A percentile compares a stretch with the other conserved stretches of the same genome.
Evolutionary conservation across 225 moss, liverwort and hornwort species (phyloP).

Genomic region (Straminergon stramineum): DNA sequence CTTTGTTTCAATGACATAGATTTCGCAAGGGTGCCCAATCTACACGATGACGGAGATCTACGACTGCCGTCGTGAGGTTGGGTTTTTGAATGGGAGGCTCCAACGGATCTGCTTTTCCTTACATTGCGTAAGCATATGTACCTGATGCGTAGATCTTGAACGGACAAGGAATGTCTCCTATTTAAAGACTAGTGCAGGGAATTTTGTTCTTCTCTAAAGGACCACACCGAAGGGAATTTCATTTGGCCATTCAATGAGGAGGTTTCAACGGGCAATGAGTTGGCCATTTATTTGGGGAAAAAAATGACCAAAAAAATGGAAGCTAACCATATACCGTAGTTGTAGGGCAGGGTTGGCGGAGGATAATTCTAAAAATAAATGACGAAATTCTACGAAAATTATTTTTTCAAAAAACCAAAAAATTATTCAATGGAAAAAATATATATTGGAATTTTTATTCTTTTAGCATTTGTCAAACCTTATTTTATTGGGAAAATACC

Average conservation of each 20-base stretch:
- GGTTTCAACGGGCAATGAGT: background rate
- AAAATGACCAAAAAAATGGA: too few species aligned
- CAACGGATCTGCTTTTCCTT: slow-evolving; percentile 23
- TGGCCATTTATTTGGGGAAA: background rate
- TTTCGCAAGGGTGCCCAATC: background rate
- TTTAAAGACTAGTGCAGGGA: background rate
- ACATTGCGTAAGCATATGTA: background rate
- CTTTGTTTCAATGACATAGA: background rate
- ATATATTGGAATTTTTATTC: too few species aligned
- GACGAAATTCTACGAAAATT: too few species aligned
- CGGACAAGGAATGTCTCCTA: background rate
- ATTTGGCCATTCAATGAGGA: background rate
- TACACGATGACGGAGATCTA: background rate
- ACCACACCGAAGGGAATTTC: background rate
- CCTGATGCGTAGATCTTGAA: accelerated
- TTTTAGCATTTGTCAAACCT: too few species aligned
- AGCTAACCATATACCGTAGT: too few species aligned
- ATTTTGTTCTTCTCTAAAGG: background rate
- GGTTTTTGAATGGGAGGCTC: slow-evolving; percentile 22
- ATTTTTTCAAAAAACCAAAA: too few species aligned
- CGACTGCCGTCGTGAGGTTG: background rate
- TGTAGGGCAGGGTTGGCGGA: too few species aligned
- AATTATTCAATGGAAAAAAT: too few species aligned
- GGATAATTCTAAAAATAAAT: too few species aligned
- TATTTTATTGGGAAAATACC: too few species aligned